Evolutionary conservation across 352 stramenopile genomes (phyloP), one percentile per base, ranked within the genome.

Genomic region (Globisporangium viniferum): DNA sequence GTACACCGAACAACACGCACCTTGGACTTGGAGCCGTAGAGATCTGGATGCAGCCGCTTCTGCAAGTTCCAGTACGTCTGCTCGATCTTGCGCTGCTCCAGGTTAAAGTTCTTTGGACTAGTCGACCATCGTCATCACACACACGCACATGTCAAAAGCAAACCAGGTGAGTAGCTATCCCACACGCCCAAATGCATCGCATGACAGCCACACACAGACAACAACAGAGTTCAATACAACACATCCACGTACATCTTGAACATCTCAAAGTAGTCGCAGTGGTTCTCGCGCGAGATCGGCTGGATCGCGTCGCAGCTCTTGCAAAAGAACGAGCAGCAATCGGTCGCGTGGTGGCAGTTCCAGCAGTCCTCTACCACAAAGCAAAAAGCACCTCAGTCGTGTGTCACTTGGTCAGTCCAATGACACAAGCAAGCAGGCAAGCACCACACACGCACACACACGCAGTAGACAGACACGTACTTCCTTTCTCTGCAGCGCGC

Each of bases 191-290:
- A 18, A 46, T 46, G 10, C 14, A 48, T 60, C 2, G 6, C 20
- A 68, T 59, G 3, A 46, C 62, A 27, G 66, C 20, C 14, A 22
- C 59, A 71, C 53, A 65, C 14, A 24, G 24, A 62, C 18, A 61
- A 8, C 20, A 15, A 33, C 10, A 55, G 24, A 24, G 24, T 24
- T 24, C 24, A 24, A 24, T 0, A 55, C 76, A 59, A 77, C 46
- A 8, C 12, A 67, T 62, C 48, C 33, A 79, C 75, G 67, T 77
- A 94, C 88, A 95, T 82, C 66, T 92, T 64, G 68, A 95, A 95
- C 70, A 95, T 81, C 71, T 93, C 86, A 74, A 95, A 94, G 77
- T 92, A 94, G 72, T 95, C 81, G 73, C 88, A 95, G 66, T 88
- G 80, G 44, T 79, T 81, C 57, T 77, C 73, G 27, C 57, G 62